Conservation (phyloP, 106 monocot species). For the Dendrobium officinale region DNA sequence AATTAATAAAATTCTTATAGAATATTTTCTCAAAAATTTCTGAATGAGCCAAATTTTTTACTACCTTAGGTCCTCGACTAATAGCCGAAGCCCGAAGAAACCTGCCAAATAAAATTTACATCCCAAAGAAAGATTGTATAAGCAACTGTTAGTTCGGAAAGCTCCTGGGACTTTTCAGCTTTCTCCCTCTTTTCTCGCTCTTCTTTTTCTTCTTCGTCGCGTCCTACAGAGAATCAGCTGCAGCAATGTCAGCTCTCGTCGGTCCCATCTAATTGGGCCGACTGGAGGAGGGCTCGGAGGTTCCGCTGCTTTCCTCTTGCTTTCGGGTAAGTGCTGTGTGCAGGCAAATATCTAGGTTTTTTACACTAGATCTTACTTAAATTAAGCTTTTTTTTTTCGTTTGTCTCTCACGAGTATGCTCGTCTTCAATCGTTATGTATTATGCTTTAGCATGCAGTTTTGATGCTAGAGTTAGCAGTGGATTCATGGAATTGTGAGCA, state of each 20-base stretch:
- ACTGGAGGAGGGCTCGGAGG: neutral
- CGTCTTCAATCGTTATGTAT: neutral
- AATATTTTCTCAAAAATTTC: too few species aligned
- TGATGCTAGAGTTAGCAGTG: neutral
- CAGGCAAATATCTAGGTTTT: neutral
- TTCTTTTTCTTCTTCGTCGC: neutral
- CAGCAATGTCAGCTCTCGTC: neutral
- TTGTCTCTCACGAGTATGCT: neutral
- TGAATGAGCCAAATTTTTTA: too few species aligned
- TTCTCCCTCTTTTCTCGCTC: neutral
- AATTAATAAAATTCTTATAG: too few species aligned
- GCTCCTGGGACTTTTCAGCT: neutral
- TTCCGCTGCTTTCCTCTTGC: conserved; percentile 2
- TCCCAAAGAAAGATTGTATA: too few species aligned
- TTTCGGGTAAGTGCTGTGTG: neutral
- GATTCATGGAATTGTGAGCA: neutral
- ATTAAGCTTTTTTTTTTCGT: neutral
- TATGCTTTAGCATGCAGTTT: neutral
- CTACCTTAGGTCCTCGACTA: too few species aligned
- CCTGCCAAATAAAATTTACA: too few species aligned
- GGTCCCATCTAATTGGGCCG: conserved; percentile 3
- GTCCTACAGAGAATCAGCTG: neutral
- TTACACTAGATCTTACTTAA: neutral
- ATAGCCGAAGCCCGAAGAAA: too few species aligned
- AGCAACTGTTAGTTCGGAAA: too few species aligned